Evolutionary conservation across 73 alveolate species (phyloP), one percentile per base, ranked within the genome.

Genomic region (Stentor roeselii): DNA sequence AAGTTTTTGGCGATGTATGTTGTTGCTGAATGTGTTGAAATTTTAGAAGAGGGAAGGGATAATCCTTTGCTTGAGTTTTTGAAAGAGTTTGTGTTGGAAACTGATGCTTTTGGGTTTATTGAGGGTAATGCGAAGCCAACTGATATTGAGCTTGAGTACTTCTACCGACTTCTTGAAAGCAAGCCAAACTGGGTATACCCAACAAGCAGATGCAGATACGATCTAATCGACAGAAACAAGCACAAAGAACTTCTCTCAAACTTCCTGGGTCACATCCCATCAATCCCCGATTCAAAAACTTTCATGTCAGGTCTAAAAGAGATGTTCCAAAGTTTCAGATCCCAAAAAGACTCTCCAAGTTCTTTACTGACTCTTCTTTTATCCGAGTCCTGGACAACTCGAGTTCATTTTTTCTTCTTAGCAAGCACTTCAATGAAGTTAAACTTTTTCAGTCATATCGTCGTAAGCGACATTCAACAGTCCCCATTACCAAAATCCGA

Each of bases 381-480:
- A 32, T 67, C 80, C 1, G 11, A 21, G 21, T 36, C 14, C 11
- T 67, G 80, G 37, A 34, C 34, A 21, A 67, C 11, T 21, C 21
- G 41, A 21, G 80, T 67, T 36, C 80, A 67, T 67, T 67, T 67
- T 21, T 21, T 30, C 41, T 21, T 67, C 41, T 40, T 67, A 21
- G 80, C 80, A 27, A 14, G 21, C 21, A 67, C 80, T 21, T 67
- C 80, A 21, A 67, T 67, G 80, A 67, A 67, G 41, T 40, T 67
- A 2, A 67, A 67, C 41, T 67, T 67, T 34, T 67, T 67, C 67
- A 21, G 30, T 50, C 67, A 50, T 11, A 50, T 50, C 21, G 21
- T 6, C 21, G 21, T 21, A 50, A 50, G 21, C 67, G 6, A 6
- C 6, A 50, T 50, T 21, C 21, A 21, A 6, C 30, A 50, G 21